A percentile compares a stretch with the other conserved stretches of the same genome.
These are phyloP conservation scores for Rhodotorula sp. DNA, from an alignment of 1,284 basidiomycete species.

Conservation along the genomic window DNA sequence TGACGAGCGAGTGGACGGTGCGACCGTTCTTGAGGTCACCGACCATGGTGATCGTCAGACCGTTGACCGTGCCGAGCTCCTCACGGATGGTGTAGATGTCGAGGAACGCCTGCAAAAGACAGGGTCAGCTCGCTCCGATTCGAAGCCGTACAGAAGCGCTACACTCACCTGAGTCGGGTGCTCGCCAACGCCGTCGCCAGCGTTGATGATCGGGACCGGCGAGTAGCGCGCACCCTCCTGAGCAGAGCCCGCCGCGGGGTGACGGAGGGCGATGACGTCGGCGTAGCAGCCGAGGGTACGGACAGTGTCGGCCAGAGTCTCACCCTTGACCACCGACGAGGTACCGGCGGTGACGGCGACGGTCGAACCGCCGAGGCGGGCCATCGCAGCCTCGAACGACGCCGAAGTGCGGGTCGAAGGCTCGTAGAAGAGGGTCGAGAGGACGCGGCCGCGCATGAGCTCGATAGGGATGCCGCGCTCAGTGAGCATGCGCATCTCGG, in stretches of 20 bases:
- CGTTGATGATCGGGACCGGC: slow-evolving; percentile 92
- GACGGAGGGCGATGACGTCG: slow-evolving; percentile 91
- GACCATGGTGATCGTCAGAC: slow-evolving; percentile 84
- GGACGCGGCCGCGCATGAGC: slow-evolving; percentile 83
- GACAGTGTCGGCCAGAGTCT: slow-evolving; percentile 89
- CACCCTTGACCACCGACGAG: slow-evolving; percentile 92
- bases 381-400: slow-evolving; percentile 99
- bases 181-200: slow-evolving; percentile 95
- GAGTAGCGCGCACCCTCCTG: slow-evolving; percentile 90
- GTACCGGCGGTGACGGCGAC: slow-evolving; percentile 75
- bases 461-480: slow-evolving; percentile 88
- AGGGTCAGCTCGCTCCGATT: slow-evolving; percentile 9
- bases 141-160: not conserved
- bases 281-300: slow-evolving; percentile 93
- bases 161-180: slow-evolving; percentile 84
- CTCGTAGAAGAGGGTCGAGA: slow-evolving; percentile 97
- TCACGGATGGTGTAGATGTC: slow-evolving; percentile 93
- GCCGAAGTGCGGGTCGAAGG: slow-evolving; percentile 92
- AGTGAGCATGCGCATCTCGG: slow-evolving; percentile 94
- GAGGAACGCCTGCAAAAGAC: slow-evolving; percentile 65
- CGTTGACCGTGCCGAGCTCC: slow-evolving; percentile 96
- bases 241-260: slow-evolving; percentile 88
- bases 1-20: slow-evolving; percentile 94
- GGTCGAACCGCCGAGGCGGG: slow-evolving; percentile 92
- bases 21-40: slow-evolving; percentile 98